A percentile compares a stretch with the other conserved stretches of the same genome.
Evolutionary conservation across 305 asterid genomes (phyloP).

Genomic region (Solanum hybrid): DNA sequence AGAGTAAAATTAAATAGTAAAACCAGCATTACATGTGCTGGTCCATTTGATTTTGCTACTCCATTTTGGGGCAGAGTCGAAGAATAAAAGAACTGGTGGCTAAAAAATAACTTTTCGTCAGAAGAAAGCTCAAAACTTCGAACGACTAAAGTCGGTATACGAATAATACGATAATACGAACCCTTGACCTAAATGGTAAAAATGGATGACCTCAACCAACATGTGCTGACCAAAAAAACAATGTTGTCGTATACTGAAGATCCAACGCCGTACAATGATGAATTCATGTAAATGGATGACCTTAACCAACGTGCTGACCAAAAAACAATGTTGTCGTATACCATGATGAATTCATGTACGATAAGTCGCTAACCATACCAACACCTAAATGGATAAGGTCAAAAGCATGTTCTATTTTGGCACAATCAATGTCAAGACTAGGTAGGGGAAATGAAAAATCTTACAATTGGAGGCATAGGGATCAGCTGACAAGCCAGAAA

Average conservation of each 20-base stretch:
- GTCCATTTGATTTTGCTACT: neutral
- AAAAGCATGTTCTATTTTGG: neutral
- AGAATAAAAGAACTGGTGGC: neutral
- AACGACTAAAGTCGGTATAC: neutral
- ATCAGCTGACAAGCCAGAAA: slow-evolving; percentile 31
- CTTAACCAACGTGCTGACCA: neutral
- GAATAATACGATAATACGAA: neutral
- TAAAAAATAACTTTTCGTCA: neutral
- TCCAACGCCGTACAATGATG: neutral
- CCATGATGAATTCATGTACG: neutral
- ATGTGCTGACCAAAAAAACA: neutral
- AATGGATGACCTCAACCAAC: neutral
- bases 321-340: neutral
- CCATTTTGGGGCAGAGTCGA: neutral
- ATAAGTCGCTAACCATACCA: neutral
- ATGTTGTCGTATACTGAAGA: neutral
- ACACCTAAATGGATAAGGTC: neutral
- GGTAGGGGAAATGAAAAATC: slow-evolving; percentile 3
- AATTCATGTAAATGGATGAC: neutral
- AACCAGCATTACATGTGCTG: neutral
- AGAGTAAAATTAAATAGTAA: neutral
- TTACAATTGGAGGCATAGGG: slow-evolving; percentile 57
- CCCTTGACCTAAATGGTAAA: neutral
- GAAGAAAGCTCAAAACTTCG: neutral
- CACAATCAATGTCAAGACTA: neutral